Percentiles rank a stretch among this genome's conserved stretches.
These are phyloP conservation scores for Cyberlindnera japonica DNA, from an alignment of 805 yeast genomes.

Conservation along the genomic window DNA sequence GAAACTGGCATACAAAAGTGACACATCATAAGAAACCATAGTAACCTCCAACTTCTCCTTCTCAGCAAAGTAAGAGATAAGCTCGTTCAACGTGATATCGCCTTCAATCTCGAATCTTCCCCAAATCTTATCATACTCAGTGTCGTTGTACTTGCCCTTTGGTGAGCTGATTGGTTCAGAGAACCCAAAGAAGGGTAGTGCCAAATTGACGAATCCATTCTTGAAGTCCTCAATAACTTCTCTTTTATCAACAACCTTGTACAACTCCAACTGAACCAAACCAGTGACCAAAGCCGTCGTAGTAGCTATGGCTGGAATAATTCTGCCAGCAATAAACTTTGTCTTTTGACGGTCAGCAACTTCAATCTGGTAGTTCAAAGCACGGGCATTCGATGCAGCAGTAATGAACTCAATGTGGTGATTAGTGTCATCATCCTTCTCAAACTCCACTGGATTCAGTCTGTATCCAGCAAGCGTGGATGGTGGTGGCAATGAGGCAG, in stretches of 20 bases:
- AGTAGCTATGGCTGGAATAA: slow-evolving; percentile 98
- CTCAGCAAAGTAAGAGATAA: slow-evolving; percentile 70
- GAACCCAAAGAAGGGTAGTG: slow-evolving; percentile 93
- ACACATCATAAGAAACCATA: slow-evolving; percentile 89
- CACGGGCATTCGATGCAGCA: slow-evolving; percentile 96
- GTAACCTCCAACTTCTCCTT: slow-evolving; percentile 83
- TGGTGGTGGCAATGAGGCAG: slow-evolving; percentile 83
- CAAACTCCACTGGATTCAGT: slow-evolving; percentile 87
- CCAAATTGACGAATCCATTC: slow-evolving; percentile 89
- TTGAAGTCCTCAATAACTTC: slow-evolving; percentile 79
- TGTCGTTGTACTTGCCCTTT: slow-evolving; percentile 74
- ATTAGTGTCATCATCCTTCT: slow-evolving; percentile 95
- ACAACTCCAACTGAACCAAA: slow-evolving; percentile 83
- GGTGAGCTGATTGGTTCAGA: slow-evolving; percentile 92
- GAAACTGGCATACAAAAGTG: slow-evolving; percentile 87
- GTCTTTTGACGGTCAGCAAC: slow-evolving; percentile 87
- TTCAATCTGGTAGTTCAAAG: slow-evolving; percentile 84
- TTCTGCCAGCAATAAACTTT: slow-evolving; percentile 96
- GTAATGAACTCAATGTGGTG: slow-evolving; percentile 95
- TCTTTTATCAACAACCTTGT: slow-evolving; percentile 80
- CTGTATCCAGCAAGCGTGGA: slow-evolving; percentile 85
- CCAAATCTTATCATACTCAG: slow-evolving; percentile 87
- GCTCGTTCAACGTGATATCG: slow-evolving; percentile 68
- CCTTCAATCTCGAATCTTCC: slow-evolving; percentile 84
- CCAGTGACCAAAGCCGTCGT: slow-evolving; percentile 99